phyloP scores from a whole-genome alignment of 2,329 filamentous ascomycete genomes.

The Colletotrichum eleusines region DNA sequence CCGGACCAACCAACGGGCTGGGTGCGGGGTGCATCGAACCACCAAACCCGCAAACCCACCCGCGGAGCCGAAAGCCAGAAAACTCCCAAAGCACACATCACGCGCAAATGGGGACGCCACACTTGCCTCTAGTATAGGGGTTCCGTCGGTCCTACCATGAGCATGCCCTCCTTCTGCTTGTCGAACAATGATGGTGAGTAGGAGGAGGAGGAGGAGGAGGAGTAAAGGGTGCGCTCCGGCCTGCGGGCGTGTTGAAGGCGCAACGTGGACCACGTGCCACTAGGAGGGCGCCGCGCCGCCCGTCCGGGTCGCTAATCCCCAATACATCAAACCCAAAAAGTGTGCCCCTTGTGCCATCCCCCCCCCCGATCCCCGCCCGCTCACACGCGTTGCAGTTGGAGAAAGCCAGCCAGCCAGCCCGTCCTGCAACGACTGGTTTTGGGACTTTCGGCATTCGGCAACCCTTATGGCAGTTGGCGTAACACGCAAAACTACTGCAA shows the following conservation, averaged over 20 bases:
- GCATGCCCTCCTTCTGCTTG: neutral
- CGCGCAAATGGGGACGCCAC: slow-evolving; percentile 3
- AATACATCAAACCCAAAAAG: too few species aligned
- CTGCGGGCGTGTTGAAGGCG: neutral
- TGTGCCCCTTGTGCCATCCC: too few species aligned
- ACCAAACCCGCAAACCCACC: neutral
- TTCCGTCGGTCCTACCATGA: neutral
- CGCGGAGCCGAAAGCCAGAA: neutral
- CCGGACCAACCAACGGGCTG: slow-evolving; percentile 6
- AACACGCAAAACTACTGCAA: neutral
- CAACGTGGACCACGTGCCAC: slow-evolving; percentile 8
- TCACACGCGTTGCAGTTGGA: neutral
- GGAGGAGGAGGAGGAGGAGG: neutral
- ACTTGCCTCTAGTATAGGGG: neutral
- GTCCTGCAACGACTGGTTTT: neutral
- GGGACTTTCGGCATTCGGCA: slow-evolving; percentile 3
- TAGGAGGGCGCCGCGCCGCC: neutral
- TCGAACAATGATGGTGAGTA: neutral
- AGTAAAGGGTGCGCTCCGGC: neutral
- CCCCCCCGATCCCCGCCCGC: too few species aligned
- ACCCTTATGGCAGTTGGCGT: neutral
- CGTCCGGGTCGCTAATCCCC: neutral
- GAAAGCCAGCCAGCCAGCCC: neutral
- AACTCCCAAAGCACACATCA: neutral
- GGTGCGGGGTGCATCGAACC: neutral